Evolutionary conservation across 768 basidiomycete species (phyloP).

Genomic region (Lentinula boryana): DNA sequence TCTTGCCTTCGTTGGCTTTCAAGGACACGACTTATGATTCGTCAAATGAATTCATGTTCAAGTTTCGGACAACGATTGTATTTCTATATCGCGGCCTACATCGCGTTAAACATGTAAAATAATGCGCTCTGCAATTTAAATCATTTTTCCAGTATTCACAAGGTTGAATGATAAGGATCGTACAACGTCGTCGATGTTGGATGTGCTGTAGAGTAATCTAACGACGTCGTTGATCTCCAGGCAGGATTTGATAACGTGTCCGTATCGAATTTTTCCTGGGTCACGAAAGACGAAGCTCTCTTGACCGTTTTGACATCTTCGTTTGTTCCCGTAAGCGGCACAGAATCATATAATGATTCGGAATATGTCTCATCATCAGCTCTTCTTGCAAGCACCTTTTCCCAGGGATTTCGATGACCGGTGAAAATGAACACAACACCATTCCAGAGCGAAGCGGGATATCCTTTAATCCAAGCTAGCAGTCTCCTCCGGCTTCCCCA

Average conservation of each 20-base stretch:
- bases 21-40: not conserved
- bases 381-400: not conserved
- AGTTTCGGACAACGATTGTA: not conserved
- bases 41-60: not conserved
- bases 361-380: not conserved
- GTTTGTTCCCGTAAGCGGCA: not conserved
- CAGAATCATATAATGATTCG: not conserved
- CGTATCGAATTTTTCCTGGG: not conserved
- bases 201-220: not conserved
- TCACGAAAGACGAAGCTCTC: not conserved
- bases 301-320: not conserved
- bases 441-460: constrained; percentile 7
- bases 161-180: not conserved
- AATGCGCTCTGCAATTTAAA: not conserved
- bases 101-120: not conserved
- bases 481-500: not conserved
- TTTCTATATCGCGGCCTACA: not conserved
- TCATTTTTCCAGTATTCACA: not conserved
- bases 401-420: constrained; percentile 9
- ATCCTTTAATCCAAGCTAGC: constrained; percentile 1
- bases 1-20: not conserved
- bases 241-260: not conserved
- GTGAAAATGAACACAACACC: constrained; percentile 7
- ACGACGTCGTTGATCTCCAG: not conserved
- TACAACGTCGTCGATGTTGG: not conserved